Evolutionary conservation across 495 filamentous ascomycete genomes (phyloP).

Genomic region (Pyrenopolyporus hunteri): DNA sequence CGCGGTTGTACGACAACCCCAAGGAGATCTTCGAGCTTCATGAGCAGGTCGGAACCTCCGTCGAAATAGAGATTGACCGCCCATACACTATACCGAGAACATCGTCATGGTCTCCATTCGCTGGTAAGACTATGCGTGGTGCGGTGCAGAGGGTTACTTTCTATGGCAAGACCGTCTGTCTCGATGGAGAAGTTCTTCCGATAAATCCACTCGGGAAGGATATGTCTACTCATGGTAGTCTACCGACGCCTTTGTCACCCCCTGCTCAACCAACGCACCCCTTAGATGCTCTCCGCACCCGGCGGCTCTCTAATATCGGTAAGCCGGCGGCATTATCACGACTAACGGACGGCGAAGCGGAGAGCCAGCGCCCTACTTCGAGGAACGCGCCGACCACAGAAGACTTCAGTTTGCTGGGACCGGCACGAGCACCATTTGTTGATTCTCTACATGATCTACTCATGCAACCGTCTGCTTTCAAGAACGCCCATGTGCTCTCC

Average conservation of each 20-base stretch:
- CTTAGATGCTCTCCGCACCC: slow-evolving; percentile 53
- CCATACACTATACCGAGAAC: slow-evolving; percentile 64
- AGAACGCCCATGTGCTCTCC: slow-evolving; percentile 82
- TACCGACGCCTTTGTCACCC: slow-evolving; percentile 62
- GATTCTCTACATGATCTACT: slow-evolving; percentile 69
- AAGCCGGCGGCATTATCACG: slow-evolving; percentile 42
- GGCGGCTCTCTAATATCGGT: slow-evolving; percentile 48
- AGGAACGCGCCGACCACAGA: slow-evolving; percentile 43
- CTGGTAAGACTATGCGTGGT: slow-evolving; percentile 71
- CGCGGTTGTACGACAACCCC: slow-evolving; percentile 78
- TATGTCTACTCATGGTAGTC: slow-evolving; percentile 73
- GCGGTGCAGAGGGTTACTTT: slow-evolving; percentile 81
- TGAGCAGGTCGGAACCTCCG: slow-evolving; percentile 73
- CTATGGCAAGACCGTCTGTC: slow-evolving; percentile 74
- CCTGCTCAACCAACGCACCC: slow-evolving; percentile 48
- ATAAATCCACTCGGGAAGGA: slow-evolving; percentile 69
- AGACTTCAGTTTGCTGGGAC: slow-evolving; percentile 62
- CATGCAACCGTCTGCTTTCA: slow-evolving; percentile 77
- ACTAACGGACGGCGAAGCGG: slow-evolving; percentile 27
- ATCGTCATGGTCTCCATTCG: slow-evolving; percentile 75
- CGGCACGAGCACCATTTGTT: slow-evolving; percentile 41
- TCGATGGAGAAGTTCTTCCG: slow-evolving; percentile 69
- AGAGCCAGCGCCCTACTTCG: slow-evolving; percentile 26
- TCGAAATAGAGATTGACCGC: slow-evolving; percentile 78
- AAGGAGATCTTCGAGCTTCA: slow-evolving; percentile 88